Percentiles rank a stretch among this genome's conserved stretches.
Conservation (phyloP, 2,329 filamentous ascomycete species). For the Emmonsia crescens region DNA sequence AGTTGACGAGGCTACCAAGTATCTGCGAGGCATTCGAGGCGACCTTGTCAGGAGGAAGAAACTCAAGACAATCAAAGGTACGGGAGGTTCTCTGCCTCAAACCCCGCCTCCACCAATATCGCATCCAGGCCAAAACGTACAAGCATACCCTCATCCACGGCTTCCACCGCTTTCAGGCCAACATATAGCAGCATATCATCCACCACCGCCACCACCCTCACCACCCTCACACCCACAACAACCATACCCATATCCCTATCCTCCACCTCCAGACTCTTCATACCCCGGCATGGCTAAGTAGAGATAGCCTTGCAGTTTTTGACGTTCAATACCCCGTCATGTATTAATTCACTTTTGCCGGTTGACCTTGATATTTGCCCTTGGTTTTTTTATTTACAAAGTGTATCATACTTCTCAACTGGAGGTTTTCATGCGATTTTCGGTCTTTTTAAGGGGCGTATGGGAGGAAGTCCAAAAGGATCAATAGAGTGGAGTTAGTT, state of each 20-base stretch:
- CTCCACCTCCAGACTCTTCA: neutral
- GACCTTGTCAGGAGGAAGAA: conserved; percentile 45
- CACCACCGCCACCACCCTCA: neutral
- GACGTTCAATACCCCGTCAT: neutral
- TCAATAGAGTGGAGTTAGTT: neutral
- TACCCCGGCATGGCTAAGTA: neutral
- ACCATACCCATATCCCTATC: neutral
- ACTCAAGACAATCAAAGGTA: conserved; percentile 3
- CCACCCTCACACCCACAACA: neutral
- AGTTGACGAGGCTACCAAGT: conserved; percentile 45
- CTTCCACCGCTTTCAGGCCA: neutral
- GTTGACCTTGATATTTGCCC: neutral
- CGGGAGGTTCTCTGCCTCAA: neutral
- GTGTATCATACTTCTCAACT: neutral
- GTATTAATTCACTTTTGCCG: neutral
- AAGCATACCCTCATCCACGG: neutral
- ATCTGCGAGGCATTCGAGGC: conserved; percentile 47
- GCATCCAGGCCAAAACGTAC: neutral
- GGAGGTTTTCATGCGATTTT: neutral
- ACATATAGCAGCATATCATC: neutral
- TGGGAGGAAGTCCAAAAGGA: neutral
- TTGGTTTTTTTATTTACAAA: neutral
- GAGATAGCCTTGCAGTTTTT: neutral
- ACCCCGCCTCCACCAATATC: neutral
- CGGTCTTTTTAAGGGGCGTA: neutral